phyloP scores from a whole-genome alignment of 192 early-diverging fungal genomes.

The Gonapodya sp. region DNA sequence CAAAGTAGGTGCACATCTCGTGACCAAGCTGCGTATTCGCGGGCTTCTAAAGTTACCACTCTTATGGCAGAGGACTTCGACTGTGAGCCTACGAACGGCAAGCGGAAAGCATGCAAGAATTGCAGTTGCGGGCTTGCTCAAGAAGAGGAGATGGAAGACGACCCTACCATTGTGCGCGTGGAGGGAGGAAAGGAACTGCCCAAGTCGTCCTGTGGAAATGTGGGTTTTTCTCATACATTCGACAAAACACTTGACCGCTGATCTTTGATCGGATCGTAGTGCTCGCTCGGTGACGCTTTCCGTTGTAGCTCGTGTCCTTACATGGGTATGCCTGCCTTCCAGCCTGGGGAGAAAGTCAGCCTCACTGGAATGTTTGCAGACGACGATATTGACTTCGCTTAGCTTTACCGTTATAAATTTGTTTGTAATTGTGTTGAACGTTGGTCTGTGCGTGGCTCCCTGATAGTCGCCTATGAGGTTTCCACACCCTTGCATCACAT shows the following conservation, averaged over 20 bases:
- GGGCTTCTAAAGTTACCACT: constrained; percentile 30
- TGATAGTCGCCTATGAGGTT: too few species aligned
- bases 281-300: constrained; percentile 95
- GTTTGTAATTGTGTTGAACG: too few species aligned
- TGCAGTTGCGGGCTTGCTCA: constrained; percentile 84
- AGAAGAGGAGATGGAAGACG: constrained; percentile 51
- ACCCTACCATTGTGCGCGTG: constrained; percentile 22
- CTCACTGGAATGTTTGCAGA: constrained; percentile 52
- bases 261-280: too few species aligned
- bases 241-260: too few species aligned
- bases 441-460: too few species aligned
- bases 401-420: neutral
- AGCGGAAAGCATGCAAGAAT: constrained; percentile 94
- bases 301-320: constrained; percentile 93
- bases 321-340: constrained; percentile 92
- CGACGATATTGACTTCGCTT: neutral
- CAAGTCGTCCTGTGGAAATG: constrained; percentile 57
- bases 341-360: constrained; percentile 85
- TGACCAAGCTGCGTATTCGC: too few species aligned
- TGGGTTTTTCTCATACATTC: constrained; percentile 25
- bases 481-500: too few species aligned
- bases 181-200: constrained; percentile 27
- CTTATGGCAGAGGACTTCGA: constrained; percentile 57
- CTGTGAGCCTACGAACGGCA: constrained; percentile 55
- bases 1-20: too few species aligned